These are phyloP conservation scores for Peronospora farinosa DNA, from an alignment of 352 stramenopile genomes.

Conservation along the genomic window DNA sequence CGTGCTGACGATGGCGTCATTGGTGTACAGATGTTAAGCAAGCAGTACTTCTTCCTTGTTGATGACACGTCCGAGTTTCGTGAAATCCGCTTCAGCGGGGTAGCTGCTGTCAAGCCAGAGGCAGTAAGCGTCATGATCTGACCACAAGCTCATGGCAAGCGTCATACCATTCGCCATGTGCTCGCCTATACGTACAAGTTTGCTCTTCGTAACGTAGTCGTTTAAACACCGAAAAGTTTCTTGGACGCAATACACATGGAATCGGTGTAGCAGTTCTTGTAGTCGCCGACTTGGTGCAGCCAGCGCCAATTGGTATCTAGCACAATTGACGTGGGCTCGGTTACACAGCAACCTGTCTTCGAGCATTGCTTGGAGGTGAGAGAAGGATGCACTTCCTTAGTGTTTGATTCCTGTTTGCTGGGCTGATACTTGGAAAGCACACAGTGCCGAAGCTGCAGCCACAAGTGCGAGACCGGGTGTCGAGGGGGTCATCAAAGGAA, in stretches of 20 bases:
- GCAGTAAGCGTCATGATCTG: constrained; percentile 55
- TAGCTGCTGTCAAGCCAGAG: constrained; percentile 70
- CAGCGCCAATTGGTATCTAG: constrained; percentile 72
- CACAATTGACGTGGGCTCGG: constrained; percentile 48
- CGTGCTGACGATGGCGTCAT: constrained; percentile 46
- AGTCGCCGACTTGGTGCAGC: constrained; percentile 55
- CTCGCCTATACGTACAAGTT: constrained; percentile 47
- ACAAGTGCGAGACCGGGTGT: constrained; percentile 8
- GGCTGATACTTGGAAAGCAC: constrained; percentile 11
- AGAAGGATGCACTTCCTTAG: constrained; percentile 46
- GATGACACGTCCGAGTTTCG: constrained; percentile 33
- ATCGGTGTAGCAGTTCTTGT: constrained; percentile 66
- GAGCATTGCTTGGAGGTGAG: constrained; percentile 44
- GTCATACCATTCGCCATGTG: constrained; percentile 55
- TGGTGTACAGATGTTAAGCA: constrained; percentile 17
- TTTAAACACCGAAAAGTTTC: constrained; percentile 44
- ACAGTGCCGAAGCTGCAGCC: constrained; percentile 17
- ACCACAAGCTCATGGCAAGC: constrained; percentile 69
- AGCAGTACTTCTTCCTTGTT: too few relatives aligned
- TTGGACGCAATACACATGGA: constrained; percentile 43
- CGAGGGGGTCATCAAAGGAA: constrained; percentile 19
- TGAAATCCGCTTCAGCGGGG: constrained; percentile 31
- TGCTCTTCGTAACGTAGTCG: constrained; percentile 45
- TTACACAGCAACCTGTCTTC: constrained; percentile 31
- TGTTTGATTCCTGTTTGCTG: constrained; percentile 46